A percentile compares a stretch with the other conserved stretches of the same genome.
Evolutionary conservation across 2,329 filamentous ascomycete species (phyloP).

Genomic region (Nemania serpens): DNA sequence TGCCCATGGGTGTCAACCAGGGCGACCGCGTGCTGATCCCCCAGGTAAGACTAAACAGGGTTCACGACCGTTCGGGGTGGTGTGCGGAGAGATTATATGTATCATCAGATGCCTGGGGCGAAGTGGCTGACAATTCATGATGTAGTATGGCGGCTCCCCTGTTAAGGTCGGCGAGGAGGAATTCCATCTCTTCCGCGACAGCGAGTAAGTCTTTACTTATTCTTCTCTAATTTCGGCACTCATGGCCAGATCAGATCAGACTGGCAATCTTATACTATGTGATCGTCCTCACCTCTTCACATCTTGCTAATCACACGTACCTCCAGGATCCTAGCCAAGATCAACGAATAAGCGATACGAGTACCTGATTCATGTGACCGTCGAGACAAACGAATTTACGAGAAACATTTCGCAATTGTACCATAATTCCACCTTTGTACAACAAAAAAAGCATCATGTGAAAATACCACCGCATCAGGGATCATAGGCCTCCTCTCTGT

Average conservation of each 20-base stretch:
- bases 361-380: slow-evolving; percentile 31
- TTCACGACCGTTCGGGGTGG: neutral
- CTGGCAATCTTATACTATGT: neutral
- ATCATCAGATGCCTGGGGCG: neutral
- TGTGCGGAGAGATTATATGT: neutral
- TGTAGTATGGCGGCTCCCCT: slow-evolving; percentile 86
- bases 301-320: slow-evolving; percentile 27
- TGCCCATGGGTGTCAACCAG: slow-evolving; percentile 78
- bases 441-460: slow-evolving; percentile 19
- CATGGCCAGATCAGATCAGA: neutral
- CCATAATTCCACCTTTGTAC: slow-evolving; percentile 26
- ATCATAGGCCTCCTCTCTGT: slow-evolving; percentile 2
- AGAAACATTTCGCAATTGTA: slow-evolving; percentile 35
- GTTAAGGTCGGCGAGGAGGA: slow-evolving; percentile 98
- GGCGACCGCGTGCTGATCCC: slow-evolving; percentile 97
- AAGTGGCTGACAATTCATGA: slow-evolving; percentile 19
- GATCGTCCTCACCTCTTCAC: neutral
- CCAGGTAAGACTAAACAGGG: slow-evolving; percentile 61
- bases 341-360: slow-evolving; percentile 82
- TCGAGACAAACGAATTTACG: slow-evolving; percentile 37
- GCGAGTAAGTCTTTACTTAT: slow-evolving; percentile 77
- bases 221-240: neutral
- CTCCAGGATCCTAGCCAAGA: slow-evolving; percentile 91
- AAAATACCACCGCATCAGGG: slow-evolving; percentile 10
- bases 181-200: slow-evolving; percentile 93